Base-by-base conservation (phyloP, 306 rosid genomes). In the Lagenaria siceraria region DNA sequence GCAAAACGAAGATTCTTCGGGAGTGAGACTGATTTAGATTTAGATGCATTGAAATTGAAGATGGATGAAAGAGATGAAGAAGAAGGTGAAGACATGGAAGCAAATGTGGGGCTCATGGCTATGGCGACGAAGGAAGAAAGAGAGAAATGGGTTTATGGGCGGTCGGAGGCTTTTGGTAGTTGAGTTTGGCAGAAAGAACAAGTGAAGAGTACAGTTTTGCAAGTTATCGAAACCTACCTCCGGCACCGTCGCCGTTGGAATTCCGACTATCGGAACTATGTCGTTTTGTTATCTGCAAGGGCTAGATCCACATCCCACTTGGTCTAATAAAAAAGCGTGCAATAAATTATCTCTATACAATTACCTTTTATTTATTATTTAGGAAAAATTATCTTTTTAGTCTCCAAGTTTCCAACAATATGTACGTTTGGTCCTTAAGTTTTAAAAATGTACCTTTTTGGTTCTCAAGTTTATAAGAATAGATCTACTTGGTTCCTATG, bases 21-120 rank as follows among this genome's bases (percentile, higher is more conserved):
- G 25, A 80, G 63, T 27, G 82, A 61, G 27, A 71, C 48, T 24
- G 82, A 48, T 42, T 56, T 81, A 1, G 86, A 8, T 17, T 78
- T 29, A 36, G 59, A 42, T 36, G 82, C 53, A 31, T 77, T 55
- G 82, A 84, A 48, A 48, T 55, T 60, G 86, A 83, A 79, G 46
- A 79, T 42, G 38, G 87, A 49, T 21, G 82, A 80, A 10, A 85
- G 75, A 3, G 89, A 49, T 0, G 88, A 48, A 11, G 80, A 77
- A 8, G 81, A 68, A 6, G 87, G 66, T 4, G 91, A 48, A 0
- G 87, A 71, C 6, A 84, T 42, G 19, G 84, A 69, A 59, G 83
- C 43, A 1, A 85, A 77, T 35, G 85, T 78, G 74, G 91, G 84
- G 84, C 81, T 75, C 98, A 91, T 93, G 61, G 87, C 65, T 43